Base-by-base conservation (phyloP, 371 early-diverging fungal species). In the Syncephalastrum contaminatum region DNA sequence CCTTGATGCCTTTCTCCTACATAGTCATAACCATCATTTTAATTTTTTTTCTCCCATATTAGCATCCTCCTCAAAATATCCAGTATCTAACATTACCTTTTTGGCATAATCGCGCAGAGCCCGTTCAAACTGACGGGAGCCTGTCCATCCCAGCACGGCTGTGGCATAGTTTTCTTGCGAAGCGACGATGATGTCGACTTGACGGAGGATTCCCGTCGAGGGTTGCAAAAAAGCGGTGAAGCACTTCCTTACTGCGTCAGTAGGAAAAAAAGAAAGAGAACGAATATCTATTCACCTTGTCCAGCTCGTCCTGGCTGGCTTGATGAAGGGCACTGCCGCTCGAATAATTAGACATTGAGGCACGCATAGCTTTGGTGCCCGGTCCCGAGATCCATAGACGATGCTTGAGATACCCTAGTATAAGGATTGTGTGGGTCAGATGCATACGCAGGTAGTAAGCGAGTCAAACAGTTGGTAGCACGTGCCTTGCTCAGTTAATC, bases 131-230 rank as follows among this genome's bases (percentile, higher is more conserved):
- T 73, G 74, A 6, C 70, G 63, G 12, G 74, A 73, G 8, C 81
- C 83, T 24, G 75, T 70, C 81, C 83, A 83, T 7, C 81, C 83
- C 8, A 80, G 56, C 4, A 83, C 58, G 10, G 81, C 76, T 22
- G 67, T 65, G 2, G 62, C 46, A 20, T 64, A 63, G 22, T 75
- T 62, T 10, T 54, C 55, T n/a, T 42, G 56, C 0, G 73, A 62
- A 4, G 72, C 69, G 40, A 77, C 56, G 51, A 82, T 77, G 4
- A 82, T 22, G 39, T 82, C 83, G 4, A 82, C 73, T 51, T 82
- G 83, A 6, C 83, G 68, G 44, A 63, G 43, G 6, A 69, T 67
- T 14, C 60, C 48, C 15, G 66, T 66, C 0, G 75, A 70, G 12
- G 80, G 83, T 42, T 82, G 83, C 40, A 66, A 49, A 54, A 82